A percentile compares a stretch with the other conserved stretches of the same genome.
Conservation (phyloP, 805 yeast species). For the Hanseniaspora lachancei region DNA sequence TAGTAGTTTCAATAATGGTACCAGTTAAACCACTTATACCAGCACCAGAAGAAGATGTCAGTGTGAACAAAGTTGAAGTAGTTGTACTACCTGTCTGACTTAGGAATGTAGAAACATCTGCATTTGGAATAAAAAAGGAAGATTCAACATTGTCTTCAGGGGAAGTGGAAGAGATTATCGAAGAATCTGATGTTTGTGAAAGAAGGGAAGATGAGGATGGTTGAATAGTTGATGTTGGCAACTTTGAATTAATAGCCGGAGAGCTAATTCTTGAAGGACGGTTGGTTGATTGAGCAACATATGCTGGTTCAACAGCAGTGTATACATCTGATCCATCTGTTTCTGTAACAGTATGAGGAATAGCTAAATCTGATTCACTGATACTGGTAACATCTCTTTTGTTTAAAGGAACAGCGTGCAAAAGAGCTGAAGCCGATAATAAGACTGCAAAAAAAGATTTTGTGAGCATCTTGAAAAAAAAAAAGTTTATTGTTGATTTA, state of each 20-base stretch:
- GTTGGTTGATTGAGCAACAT: background rate
- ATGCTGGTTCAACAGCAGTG: constrained; percentile 8
- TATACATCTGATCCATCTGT: background rate
- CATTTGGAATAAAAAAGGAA: background rate
- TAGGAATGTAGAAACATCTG: constrained; percentile 14
- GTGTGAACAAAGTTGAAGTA: constrained; percentile 16
- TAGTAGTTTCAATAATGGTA: constrained; percentile 23
- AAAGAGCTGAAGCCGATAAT: background rate
- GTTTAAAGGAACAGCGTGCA: background rate
- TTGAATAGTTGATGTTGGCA: background rate
- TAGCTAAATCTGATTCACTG: background rate
- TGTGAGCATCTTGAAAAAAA: background rate
- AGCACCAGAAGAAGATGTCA: constrained; percentile 12
- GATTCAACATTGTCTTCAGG: background rate
- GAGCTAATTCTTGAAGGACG: constrained; percentile 2
- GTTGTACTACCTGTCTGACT: constrained; percentile 17
- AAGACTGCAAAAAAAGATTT: background rate
- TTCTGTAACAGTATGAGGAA: background rate
- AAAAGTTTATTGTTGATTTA: background rate
- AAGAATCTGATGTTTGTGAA: too few relatives aligned
- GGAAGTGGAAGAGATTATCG: too few relatives aligned
- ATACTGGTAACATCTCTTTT: background rate
- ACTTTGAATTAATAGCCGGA: background rate
- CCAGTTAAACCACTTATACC: constrained; percentile 19
- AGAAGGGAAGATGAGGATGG: background rate